A percentile compares a stretch with the other conserved stretches of the same genome.
Conservation (phyloP, 2,329 filamentous ascomycete genomes). For the Tolypocladium pustulatum region DNA sequence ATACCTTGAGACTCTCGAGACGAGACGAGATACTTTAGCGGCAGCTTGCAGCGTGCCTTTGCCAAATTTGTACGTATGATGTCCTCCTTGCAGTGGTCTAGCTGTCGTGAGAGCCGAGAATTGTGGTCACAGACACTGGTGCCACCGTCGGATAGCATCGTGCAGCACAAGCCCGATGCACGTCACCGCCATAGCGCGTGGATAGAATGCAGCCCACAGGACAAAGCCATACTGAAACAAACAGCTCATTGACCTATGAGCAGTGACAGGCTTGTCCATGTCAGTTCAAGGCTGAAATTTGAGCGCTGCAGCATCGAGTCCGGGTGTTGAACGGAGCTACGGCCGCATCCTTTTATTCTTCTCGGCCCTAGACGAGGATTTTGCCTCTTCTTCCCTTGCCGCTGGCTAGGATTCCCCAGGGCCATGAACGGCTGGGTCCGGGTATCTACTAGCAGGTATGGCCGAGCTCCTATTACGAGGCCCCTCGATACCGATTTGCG, state of each 20-base stretch:
- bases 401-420: not conserved
- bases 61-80: not conserved
- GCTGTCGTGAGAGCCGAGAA: not conserved
- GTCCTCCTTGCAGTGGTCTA: not conserved
- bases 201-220: not conserved
- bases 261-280: not conserved
- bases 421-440: not conserved
- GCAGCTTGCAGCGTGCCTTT: not conserved
- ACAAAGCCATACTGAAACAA: not conserved
- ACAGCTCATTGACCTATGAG: not conserved
- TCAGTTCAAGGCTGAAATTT: not conserved
- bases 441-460: too few relatives aligned
- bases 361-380: not conserved
- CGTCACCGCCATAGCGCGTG: not conserved
- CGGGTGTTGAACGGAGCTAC: not conserved
- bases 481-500: not conserved
- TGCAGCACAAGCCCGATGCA: not conserved
- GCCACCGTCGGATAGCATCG: not conserved
- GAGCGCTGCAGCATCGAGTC: not conserved
- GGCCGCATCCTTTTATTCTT: not conserved
- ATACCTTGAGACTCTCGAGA: not conserved
- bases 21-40: not conserved
- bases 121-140: not conserved
- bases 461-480: not conserved
- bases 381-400: not conserved